Conservation (phyloP, 192 early-diverging fungal genomes). For the Coemansia sp. region DNA sequence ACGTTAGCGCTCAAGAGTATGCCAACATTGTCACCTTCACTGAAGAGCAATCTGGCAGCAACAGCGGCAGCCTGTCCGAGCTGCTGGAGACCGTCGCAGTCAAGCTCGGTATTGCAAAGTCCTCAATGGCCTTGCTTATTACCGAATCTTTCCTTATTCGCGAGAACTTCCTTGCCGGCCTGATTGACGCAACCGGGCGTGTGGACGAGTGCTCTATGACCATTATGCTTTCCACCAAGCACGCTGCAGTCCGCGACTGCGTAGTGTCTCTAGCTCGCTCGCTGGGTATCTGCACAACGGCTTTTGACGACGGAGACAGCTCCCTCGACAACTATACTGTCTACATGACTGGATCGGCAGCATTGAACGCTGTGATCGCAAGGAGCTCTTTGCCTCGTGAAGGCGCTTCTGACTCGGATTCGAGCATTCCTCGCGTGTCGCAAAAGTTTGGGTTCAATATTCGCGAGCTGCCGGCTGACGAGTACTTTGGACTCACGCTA, state of each 20-base stretch:
- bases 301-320: not conserved
- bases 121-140: not conserved
- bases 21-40: not conserved
- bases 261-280: slow-evolving; percentile 16
- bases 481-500: slow-evolving; percentile 42
- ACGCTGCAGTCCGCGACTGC: slow-evolving; percentile 9
- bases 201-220: not conserved
- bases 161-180: slow-evolving; percentile 44
- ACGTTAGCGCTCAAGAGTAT: not conserved
- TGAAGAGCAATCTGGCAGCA: not conserved
- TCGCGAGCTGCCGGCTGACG: slow-evolving; percentile 16
- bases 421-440: slow-evolving; percentile 9
- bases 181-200: slow-evolving; percentile 29
- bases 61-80: too few species aligned
- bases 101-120: not conserved
- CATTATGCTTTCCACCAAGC: not conserved
- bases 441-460: slow-evolving; percentile 18
- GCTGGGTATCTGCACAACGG: slow-evolving; percentile 15
- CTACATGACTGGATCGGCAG: not conserved
- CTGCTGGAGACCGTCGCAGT: not conserved
- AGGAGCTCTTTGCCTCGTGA: slow-evolving; percentile 16
- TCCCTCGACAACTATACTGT: slow-evolving; percentile 7
- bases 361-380: slow-evolving; percentile 10
- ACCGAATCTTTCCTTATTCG: slow-evolving; percentile 19
- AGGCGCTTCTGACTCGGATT: not conserved